These are phyloP conservation scores for Penstemon newberryi DNA, from an alignment of 257 asterid species.

Conservation along the genomic window DNA sequence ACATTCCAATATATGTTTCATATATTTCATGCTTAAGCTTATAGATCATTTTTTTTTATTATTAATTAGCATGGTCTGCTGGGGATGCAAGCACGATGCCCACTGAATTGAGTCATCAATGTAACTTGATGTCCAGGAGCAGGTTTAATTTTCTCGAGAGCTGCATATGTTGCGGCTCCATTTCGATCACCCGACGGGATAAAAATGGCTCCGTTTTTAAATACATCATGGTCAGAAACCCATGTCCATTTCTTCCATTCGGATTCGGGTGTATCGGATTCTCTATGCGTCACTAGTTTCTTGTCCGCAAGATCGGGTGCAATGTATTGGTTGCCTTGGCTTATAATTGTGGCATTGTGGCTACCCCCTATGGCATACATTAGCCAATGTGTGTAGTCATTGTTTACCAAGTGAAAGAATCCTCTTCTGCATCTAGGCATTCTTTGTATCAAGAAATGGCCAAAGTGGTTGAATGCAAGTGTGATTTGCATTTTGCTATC, in stretches of 20 bases:
- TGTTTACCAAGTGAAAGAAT: conserved; percentile 57
- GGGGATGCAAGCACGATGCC: conserved; percentile 36
- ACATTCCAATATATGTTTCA: background rate
- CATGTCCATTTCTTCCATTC: conserved; percentile 55
- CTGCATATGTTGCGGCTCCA: conserved; percentile 23
- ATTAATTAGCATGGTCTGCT: conserved; percentile 38
- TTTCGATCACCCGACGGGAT: conserved; percentile 52
- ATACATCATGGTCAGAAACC: conserved; percentile 51
- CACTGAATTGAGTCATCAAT: conserved; percentile 45
- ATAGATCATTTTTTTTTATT: background rate
- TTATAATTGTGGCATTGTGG: conserved; percentile 45
- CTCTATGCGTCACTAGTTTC: conserved; percentile 50
- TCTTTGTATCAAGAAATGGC: conserved; percentile 51
- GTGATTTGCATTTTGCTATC: conserved; percentile 56
- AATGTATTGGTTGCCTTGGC: conserved; percentile 62
- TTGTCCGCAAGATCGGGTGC: conserved; percentile 35
- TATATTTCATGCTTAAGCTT: background rate
- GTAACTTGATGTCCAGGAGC: conserved; percentile 37
- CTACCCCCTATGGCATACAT: conserved; percentile 78
- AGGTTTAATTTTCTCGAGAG: conserved; percentile 28
- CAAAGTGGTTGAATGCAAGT: conserved; percentile 60
- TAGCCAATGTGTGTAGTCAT: conserved; percentile 63
- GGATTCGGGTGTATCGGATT: conserved; percentile 22
- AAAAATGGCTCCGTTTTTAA: conserved; percentile 54
- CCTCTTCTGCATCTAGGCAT: conserved; percentile 66